Percentiles rank a stretch among this genome's conserved stretches.
phyloP scores from a whole-genome alignment of 371 early-diverging fungal genomes.

The Mucor mucedo region DNA sequence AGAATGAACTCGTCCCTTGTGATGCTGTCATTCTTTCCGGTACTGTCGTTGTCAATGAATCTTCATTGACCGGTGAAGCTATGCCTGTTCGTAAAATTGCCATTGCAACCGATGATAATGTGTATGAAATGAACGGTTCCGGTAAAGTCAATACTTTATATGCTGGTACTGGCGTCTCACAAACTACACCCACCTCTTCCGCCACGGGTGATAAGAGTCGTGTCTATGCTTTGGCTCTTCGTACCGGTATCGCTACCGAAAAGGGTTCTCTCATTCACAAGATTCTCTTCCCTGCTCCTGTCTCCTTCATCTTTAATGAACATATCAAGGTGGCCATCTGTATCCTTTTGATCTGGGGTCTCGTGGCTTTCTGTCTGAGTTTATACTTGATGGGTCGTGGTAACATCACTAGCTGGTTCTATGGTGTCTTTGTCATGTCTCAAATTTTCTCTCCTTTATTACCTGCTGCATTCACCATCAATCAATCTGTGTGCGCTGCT shows the following conservation, averaged over 20 bases:
- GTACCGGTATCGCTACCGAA: slow-evolving; percentile 79
- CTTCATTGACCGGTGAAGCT: slow-evolving; percentile 85
- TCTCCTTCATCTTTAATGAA: slow-evolving; percentile 74
- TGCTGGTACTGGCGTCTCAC: slow-evolving; percentile 67
- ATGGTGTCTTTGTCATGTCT: slow-evolving; percentile 64
- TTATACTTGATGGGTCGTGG: slow-evolving; percentile 37
- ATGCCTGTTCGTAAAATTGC: slow-evolving; percentile 85
- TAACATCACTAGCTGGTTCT: slow-evolving; percentile 38
- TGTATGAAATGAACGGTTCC: slow-evolving; percentile 35
- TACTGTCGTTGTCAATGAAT: slow-evolving; percentile 80
- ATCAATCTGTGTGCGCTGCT: slow-evolving; percentile 72
- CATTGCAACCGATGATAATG: slow-evolving; percentile 50
- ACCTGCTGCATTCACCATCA: slow-evolving; percentile 75
- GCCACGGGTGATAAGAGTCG: slow-evolving; percentile 13
- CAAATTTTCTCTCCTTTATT: slow-evolving; percentile 69
- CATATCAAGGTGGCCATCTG: slow-evolving; percentile 72
- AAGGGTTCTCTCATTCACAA: slow-evolving; percentile 79
- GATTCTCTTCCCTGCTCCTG: slow-evolving; percentile 71
- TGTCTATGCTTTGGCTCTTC: slow-evolving; percentile 61
- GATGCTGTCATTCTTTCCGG: slow-evolving; percentile 78
- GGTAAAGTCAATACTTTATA: slow-evolving; percentile 62
- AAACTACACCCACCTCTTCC: slow-evolving; percentile 28
- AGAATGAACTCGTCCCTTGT: slow-evolving; percentile 51
- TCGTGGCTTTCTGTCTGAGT: slow-evolving; percentile 56
- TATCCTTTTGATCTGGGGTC: slow-evolving; percentile 64